Percentiles rank a stretch among this genome's conserved stretches.
Conservation (phyloP, 805 yeast genomes). For the Grigorovia humatica region DNA sequence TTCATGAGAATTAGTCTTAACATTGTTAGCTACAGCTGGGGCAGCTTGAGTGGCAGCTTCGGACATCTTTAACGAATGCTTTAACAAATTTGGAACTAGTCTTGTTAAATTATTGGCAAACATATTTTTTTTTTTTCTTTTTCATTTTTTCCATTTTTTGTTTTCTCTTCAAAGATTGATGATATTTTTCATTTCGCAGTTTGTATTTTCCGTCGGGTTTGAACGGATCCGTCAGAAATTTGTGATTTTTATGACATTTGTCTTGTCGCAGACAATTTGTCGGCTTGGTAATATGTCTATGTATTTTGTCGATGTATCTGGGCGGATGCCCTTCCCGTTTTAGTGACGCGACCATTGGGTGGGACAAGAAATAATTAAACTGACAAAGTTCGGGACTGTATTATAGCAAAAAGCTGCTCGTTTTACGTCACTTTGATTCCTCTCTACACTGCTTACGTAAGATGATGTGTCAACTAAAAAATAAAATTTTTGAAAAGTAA, state of each 20-base stretch:
- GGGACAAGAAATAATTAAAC: no score
- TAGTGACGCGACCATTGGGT: no score
- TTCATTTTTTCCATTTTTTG: background rate
- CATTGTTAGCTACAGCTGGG: constrained; percentile 9
- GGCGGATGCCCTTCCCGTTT: no score
- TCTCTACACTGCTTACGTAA: background rate
- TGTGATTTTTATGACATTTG: no score
- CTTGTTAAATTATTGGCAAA: background rate
- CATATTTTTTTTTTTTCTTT: background rate
- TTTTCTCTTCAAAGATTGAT: background rate
- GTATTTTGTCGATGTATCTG: no score
- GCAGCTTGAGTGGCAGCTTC: constrained; percentile 2
- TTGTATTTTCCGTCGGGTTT: background rate
- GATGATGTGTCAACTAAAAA: background rate
- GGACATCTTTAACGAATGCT: background rate
- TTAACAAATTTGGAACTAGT: background rate
- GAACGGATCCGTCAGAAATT: no score
- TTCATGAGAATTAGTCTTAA: constrained; percentile 9
- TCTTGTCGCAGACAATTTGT: no score
- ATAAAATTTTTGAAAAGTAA: background rate
- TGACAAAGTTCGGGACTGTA: no score
- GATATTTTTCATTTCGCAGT: background rate
- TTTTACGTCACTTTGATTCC: no score
- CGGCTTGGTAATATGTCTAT: no score
- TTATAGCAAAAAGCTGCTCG: no score